phyloP scores from a whole-genome alignment of 2,329 filamentous ascomycete species.

The Monilinia aucupariae region DNA sequence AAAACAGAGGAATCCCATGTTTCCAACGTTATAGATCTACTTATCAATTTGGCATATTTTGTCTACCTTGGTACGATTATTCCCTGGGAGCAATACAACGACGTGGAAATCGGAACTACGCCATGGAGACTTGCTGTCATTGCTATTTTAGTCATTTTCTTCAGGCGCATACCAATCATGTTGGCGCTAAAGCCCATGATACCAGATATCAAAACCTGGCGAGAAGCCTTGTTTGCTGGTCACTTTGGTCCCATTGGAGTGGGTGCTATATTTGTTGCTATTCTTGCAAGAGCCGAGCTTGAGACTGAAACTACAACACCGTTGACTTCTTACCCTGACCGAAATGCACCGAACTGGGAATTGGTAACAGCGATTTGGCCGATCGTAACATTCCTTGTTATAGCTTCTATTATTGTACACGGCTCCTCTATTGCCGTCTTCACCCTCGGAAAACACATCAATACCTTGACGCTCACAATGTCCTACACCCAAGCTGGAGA shows the following conservation, averaged over 20 bases:
- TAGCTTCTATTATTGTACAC: conserved; percentile 90
- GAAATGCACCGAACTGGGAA: conserved; percentile 51
- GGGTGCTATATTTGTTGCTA: conserved; percentile 91
- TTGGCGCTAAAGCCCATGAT: conserved; percentile 84
- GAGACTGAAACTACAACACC: conserved; percentile 71
- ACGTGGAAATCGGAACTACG: conserved; percentile 62
- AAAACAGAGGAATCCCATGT: conserved; percentile 98
- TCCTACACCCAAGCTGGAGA: conserved; percentile 90
- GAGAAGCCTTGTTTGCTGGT: conserved; percentile 91
- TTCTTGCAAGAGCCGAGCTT: conserved; percentile 86
- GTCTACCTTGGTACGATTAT: conserved; percentile 97
- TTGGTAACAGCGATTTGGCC: conserved; percentile 90
- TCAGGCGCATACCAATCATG: conserved; percentile 95
- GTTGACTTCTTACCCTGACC: conserved; percentile 53
- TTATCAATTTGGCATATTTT: conserved; percentile 96
- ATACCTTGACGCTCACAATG: conserved; percentile 90
- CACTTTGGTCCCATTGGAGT: conserved; percentile 98
- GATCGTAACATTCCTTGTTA: conserved; percentile 88
- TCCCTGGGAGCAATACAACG: conserved; percentile 89
- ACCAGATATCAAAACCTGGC: conserved; percentile 96
- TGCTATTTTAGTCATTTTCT: conserved; percentile 87
- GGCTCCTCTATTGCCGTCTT: conserved; percentile 98
- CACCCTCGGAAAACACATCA: conserved; percentile 95
- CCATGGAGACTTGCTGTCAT: conserved; percentile 93
- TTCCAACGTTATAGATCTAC: conserved; percentile 95